Evolutionary conservation across 1,284 basidiomycete genomes (phyloP).

Genomic region (Coriolopsis trogii): DNA sequence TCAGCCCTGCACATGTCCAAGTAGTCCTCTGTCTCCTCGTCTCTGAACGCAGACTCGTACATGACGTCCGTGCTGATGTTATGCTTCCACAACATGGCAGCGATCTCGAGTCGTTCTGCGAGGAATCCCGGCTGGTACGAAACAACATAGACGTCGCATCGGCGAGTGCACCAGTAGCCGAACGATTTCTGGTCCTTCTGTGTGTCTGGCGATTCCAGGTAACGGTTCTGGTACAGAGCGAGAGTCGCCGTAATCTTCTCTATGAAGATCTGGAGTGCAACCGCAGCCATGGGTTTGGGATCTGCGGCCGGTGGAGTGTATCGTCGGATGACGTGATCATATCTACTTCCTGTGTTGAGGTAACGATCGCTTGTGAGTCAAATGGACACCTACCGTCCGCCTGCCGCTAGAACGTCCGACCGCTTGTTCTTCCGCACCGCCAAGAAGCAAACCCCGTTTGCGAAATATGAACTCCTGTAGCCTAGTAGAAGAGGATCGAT

Average conservation of each 20-base stretch:
- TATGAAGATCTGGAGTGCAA: slow-evolving; percentile 78
- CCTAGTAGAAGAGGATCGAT: slow-evolving; percentile 78
- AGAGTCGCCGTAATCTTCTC: slow-evolving; percentile 79
- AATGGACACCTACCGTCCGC: slow-evolving; percentile 62
- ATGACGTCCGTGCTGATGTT: slow-evolving; percentile 87
- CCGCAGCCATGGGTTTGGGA: slow-evolving; percentile 59
- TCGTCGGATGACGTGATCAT: slow-evolving; percentile 72
- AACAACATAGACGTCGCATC: slow-evolving; percentile 85
- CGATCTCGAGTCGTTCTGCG: slow-evolving; percentile 78
- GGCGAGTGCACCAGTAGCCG: slow-evolving; percentile 84
- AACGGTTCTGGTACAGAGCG: slow-evolving; percentile 71
- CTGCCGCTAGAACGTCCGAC: slow-evolving; percentile 76
- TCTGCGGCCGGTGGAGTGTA: slow-evolving; percentile 61
- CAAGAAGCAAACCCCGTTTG: slow-evolving; percentile 76
- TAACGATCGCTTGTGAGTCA: background rate
- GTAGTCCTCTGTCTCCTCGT: slow-evolving; percentile 64
- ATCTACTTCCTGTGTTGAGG: slow-evolving; percentile 47
- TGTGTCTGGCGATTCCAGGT: slow-evolving; percentile 69
- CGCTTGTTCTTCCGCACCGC: slow-evolving; percentile 70
- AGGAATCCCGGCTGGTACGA: slow-evolving; percentile 79
- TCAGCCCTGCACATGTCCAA: slow-evolving; percentile 70
- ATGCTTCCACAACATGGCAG: slow-evolving; percentile 77
- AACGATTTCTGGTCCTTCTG: slow-evolving; percentile 83
- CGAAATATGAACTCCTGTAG: slow-evolving; percentile 64
- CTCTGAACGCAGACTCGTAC: slow-evolving; percentile 73